Percentiles rank a stretch among this genome's conserved stretches.
Evolutionary conservation across 2,329 filamentous ascomycete species (phyloP).

Genomic region (Penicillium sp.): DNA sequence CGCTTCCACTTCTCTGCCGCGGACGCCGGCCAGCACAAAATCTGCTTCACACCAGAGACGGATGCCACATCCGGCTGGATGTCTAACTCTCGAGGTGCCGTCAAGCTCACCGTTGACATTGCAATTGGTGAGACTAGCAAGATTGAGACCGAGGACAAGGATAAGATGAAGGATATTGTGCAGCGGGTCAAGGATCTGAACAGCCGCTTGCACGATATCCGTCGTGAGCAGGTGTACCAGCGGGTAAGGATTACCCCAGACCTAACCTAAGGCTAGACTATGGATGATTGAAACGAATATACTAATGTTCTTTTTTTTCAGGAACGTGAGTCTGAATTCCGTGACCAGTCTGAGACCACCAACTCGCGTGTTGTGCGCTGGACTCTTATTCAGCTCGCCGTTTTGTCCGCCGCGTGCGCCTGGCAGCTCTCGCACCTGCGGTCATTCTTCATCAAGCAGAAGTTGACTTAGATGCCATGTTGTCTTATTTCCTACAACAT

Average conservation of each 20-base stretch:
- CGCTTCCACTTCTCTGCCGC: conserved; percentile 95
- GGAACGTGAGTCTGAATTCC: conserved; percentile 97
- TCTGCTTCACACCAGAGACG: conserved; percentile 88
- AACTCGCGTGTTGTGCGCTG: conserved; percentile 90
- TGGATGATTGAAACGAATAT: neutral
- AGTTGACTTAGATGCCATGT: conserved; percentile 69
- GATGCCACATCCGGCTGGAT: conserved; percentile 71
- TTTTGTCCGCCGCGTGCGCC: conserved; percentile 83
- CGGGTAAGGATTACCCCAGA: conserved; percentile 57
- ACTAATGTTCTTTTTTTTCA: conserved; percentile 37
- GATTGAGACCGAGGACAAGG: conserved; percentile 91
- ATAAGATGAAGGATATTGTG: conserved; percentile 85
- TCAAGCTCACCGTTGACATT: conserved; percentile 83
- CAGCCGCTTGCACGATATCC: conserved; percentile 78
- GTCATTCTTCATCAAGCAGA: conserved; percentile 99
- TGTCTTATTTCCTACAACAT: conserved; percentile 13
- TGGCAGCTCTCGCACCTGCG: conserved; percentile 96
- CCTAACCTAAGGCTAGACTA: neutral
- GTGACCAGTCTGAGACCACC: conserved; percentile 92
- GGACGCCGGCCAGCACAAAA: conserved; percentile 89
- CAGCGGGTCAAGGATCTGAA: conserved; percentile 88
- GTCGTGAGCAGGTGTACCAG: conserved; percentile 94
- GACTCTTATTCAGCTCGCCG: conserved; percentile 84
- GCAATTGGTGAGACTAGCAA: conserved; percentile 91
- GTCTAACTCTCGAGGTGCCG: conserved; percentile 66